A percentile compares a stretch with the other conserved stretches of the same genome.
These are phyloP conservation scores for Dictyophora rubrovolvata DNA, from an alignment of 768 basidiomycete species.

Conservation along the genomic window DNA sequence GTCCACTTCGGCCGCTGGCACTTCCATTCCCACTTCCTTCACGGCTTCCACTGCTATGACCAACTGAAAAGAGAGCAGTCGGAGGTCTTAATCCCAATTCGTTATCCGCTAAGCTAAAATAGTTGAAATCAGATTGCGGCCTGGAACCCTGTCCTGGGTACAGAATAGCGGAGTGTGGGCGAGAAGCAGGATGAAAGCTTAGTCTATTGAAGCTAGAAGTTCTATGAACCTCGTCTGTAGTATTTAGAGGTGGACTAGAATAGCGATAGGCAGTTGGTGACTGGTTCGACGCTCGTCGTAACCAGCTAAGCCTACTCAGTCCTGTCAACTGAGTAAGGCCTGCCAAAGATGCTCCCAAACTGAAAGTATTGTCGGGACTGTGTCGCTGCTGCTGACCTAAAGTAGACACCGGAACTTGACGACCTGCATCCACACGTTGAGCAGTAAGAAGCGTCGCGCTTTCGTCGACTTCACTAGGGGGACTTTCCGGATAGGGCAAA, in stretches of 20 bases:
- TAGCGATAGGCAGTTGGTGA: neutral
- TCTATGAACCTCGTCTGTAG: neutral
- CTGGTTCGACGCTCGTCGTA: constrained; percentile 25
- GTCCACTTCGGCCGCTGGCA: constrained; percentile 4
- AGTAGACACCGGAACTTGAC: constrained; percentile 9
- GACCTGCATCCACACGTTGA: constrained; percentile 34
- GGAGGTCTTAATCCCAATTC: constrained; percentile 14
- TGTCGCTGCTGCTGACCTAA: constrained; percentile 9
- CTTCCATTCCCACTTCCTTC: neutral
- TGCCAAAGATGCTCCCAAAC: constrained; percentile 20
- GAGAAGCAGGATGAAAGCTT: neutral
- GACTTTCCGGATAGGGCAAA: constrained; percentile 3
- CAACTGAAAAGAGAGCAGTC: constrained; percentile 7
- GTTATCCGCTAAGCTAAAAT: neutral
- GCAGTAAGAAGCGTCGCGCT: constrained; percentile 42
- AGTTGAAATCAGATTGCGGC: constrained; percentile 4
- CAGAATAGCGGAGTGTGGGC: neutral
- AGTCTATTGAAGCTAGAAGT: neutral
- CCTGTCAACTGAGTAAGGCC: constrained; percentile 38
- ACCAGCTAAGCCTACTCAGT: constrained; percentile 50
- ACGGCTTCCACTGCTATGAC: neutral
- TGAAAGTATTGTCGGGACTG: constrained; percentile 15
- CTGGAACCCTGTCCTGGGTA: neutral
- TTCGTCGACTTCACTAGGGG: constrained; percentile 27
- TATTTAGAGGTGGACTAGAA: constrained; percentile 1